phyloP scores from a whole-genome alignment of 495 filamentous ascomycete genomes.

The Penicillium canariense region DNA sequence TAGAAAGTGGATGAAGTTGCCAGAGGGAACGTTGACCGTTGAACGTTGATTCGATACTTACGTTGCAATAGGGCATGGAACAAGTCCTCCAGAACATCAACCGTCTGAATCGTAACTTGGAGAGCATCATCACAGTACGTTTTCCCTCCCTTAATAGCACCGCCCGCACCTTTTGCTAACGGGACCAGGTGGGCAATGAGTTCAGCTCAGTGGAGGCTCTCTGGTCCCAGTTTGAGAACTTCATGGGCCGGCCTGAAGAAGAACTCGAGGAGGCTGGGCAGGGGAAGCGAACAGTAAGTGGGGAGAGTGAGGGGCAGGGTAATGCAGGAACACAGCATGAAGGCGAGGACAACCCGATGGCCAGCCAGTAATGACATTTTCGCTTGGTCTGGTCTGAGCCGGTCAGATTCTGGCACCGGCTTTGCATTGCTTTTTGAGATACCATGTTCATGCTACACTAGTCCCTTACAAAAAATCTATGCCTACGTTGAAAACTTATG shows the following conservation, averaged over 20 bases:
- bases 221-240: slow-evolving; percentile 95
- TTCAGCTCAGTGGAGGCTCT: slow-evolving; percentile 94
- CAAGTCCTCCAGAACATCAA: slow-evolving; percentile 96
- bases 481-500: neutral
- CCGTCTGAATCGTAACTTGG: slow-evolving; percentile 85
- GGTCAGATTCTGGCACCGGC: neutral
- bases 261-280: slow-evolving; percentile 40
- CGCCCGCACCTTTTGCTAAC: neutral
- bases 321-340: slow-evolving; percentile 17
- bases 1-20: too few species aligned
- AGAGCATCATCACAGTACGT: slow-evolving; percentile 84
- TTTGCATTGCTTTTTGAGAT: slow-evolving; percentile 12
- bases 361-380: slow-evolving; percentile 5
- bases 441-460: slow-evolving; percentile 14
- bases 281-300: slow-evolving; percentile 31
- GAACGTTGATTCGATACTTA: neutral
- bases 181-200: slow-evolving; percentile 80
- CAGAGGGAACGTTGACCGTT: too few species aligned
- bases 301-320: slow-evolving; percentile 25
- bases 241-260: slow-evolving; percentile 75
- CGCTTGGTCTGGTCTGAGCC: neutral
- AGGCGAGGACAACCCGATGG: slow-evolving; percentile 17
- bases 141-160: neutral
- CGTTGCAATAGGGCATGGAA: slow-evolving; percentile 72
- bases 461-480: neutral